phyloP scores from a whole-genome alignment of 768 basidiomycete genomes.

The Cystoderma amianthinum region DNA sequence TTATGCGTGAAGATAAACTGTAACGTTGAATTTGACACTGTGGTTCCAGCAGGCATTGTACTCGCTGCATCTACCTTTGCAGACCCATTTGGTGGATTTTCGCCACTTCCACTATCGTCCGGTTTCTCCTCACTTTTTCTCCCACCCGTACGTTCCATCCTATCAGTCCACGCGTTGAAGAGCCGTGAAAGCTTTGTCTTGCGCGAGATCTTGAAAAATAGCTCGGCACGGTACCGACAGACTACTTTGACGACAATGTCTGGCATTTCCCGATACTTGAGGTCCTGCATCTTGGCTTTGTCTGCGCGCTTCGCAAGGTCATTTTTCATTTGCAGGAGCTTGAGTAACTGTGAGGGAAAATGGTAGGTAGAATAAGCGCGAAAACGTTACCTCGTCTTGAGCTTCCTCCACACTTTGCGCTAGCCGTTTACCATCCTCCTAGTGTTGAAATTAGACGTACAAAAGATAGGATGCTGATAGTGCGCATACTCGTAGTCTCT shows the following conservation, averaged over 20 bases:
- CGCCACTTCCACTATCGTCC: conserved; percentile 18
- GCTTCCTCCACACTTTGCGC: conserved; percentile 80
- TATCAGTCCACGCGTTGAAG: conserved; percentile 83
- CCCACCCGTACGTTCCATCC: conserved; percentile 63
- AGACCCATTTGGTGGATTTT: conserved; percentile 34
- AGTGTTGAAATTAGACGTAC: conserved; percentile 11
- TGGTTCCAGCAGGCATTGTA: conserved; percentile 31
- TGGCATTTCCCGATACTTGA: conserved; percentile 80
- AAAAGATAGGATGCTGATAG: not conserved
- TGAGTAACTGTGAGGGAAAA: conserved; percentile 4
- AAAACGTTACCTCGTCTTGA: conserved; percentile 64
- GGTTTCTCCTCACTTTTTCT: conserved; percentile 32
- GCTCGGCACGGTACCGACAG: conserved; percentile 83
- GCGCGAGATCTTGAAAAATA: conserved; percentile 90
- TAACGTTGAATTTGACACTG: conserved; percentile 38
- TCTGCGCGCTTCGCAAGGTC: conserved; percentile 78
- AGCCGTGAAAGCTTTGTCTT: conserved; percentile 81
- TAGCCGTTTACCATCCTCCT: conserved; percentile 85
- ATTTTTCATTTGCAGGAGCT: conserved; percentile 78
- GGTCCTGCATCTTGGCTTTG: conserved; percentile 71
- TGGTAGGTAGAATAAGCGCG: too few species aligned
- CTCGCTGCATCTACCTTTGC: conserved; percentile 45
- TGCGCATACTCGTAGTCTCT: conserved; percentile 67
- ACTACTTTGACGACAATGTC: conserved; percentile 87
- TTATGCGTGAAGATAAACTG: conserved; percentile 85